These are phyloP conservation scores for Populus hybrid DNA, from an alignment of 441 rosid genomes.

Conservation along the genomic window DNA sequence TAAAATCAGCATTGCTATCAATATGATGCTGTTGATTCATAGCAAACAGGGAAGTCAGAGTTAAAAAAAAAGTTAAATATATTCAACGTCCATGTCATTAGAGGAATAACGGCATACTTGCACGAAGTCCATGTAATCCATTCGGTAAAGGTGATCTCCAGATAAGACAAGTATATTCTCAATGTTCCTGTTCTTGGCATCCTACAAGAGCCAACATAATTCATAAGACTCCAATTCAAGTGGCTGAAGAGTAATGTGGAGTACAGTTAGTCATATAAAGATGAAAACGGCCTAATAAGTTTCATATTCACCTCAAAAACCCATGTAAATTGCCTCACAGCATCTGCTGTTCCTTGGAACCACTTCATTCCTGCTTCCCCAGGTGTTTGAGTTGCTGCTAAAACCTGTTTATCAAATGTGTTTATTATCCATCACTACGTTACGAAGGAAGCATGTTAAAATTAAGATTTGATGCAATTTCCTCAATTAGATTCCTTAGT, in stretches of 20 bases:
- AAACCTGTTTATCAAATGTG: constrained; percentile 46
- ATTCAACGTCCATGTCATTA: not conserved
- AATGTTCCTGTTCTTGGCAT: constrained; percentile 75
- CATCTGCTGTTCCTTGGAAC: constrained; percentile 99
- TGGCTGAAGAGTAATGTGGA: not conserved
- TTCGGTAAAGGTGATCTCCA: constrained; percentile 94
- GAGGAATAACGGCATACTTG: constrained; percentile 45
- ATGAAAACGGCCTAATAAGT: not conserved
- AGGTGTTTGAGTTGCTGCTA: constrained; percentile 96
- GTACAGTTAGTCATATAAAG: not conserved
- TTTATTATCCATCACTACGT: not conserved
- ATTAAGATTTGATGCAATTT: not conserved
- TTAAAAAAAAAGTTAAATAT: not conserved
- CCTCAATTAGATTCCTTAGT: not conserved
- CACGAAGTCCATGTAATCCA: constrained; percentile 85
- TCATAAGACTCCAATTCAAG: constrained; percentile 9
- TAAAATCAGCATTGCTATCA: constrained; percentile 73
- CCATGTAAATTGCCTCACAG: constrained; percentile 94
- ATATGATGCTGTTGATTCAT: constrained; percentile 64
- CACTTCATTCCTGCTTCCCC: constrained; percentile 85
- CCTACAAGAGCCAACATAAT: constrained; percentile 42
- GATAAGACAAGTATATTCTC: constrained; percentile 75
- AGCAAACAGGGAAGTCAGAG: constrained; percentile 20
- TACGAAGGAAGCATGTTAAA: not conserved
- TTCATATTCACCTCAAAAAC: constrained; percentile 72